A percentile compares a stretch with the other conserved stretches of the same genome.
These are phyloP conservation scores for Nicotiana obtusifolia DNA, from an alignment of 257 asterid species.

Conservation along the genomic window DNA sequence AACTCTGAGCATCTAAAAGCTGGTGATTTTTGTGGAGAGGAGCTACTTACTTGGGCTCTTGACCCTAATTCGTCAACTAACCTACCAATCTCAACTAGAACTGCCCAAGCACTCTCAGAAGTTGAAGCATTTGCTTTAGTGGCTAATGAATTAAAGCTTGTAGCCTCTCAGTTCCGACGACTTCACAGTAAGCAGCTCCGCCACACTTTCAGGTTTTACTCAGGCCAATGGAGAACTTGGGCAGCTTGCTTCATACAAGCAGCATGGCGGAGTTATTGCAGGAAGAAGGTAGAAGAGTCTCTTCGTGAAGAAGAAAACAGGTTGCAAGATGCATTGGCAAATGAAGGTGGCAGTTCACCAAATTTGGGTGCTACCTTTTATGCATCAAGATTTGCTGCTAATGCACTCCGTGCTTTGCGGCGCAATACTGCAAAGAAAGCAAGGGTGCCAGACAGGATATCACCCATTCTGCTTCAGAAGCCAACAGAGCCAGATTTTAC, in stretches of 20 bases:
- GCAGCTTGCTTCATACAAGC: constrained; percentile 95
- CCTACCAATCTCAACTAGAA: constrained; percentile 88
- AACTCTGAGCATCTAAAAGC: constrained; percentile 74
- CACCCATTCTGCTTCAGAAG: constrained; percentile 76
- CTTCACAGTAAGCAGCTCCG: constrained; percentile 89
- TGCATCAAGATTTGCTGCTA: constrained; percentile 92
- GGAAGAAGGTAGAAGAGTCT: constrained; percentile 82
- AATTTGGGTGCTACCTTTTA: constrained; percentile 87
- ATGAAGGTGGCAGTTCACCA: constrained; percentile 51
- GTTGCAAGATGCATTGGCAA: constrained; percentile 76
- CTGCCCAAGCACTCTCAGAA: constrained; percentile 83
- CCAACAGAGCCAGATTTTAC: constrained; percentile 97
- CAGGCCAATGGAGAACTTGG: constrained; percentile 97
- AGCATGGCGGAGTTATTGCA: constrained; percentile 69
- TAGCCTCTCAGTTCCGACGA: constrained; percentile 83
- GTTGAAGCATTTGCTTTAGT: constrained; percentile 89
- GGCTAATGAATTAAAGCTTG: constrained; percentile 85
- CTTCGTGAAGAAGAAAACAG: constrained; percentile 67
- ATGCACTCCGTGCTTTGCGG: constrained; percentile 62
- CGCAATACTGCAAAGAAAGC: constrained; percentile 51
- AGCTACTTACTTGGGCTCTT: constrained; percentile 95
- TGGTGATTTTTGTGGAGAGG: constrained; percentile 97
- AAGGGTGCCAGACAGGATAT: constrained; percentile 62
- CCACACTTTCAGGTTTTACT: constrained; percentile 85
- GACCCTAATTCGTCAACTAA: constrained; percentile 79